Conservation (phyloP, 176 grass and related monocot species). For the Secale cereale region DNA sequence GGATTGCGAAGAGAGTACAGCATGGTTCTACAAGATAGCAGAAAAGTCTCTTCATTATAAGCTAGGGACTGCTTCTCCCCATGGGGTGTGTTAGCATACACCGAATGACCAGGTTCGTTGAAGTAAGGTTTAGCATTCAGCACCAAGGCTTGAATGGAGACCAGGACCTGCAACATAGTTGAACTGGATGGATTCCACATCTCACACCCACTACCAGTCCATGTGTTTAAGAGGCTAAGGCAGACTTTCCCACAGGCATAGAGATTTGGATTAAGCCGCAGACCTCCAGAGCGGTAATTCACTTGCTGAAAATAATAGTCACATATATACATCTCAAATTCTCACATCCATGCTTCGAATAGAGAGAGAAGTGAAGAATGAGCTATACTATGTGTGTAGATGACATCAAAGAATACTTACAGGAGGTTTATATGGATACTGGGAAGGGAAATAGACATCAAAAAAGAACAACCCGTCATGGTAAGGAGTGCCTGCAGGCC, state of each 20-base stretch:
- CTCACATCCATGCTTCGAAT: slow-evolving; percentile 4
- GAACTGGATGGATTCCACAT: slow-evolving; percentile 60
- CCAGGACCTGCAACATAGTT: slow-evolving; percentile 69
- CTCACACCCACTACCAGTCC: slow-evolving; percentile 60
- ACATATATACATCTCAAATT: slow-evolving; percentile 1
- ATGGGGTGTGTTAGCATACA: slow-evolving; percentile 32
- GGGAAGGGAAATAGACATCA: slow-evolving; percentile 67
- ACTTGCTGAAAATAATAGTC: slow-evolving; percentile 56
- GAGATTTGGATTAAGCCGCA: slow-evolving; percentile 84
- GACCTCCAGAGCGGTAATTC: slow-evolving; percentile 71
- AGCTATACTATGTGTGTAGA: slow-evolving; percentile 1
- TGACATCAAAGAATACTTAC: slow-evolving; percentile 39
- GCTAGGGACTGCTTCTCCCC: slow-evolving; percentile 54
- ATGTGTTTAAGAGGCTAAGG: slow-evolving; percentile 87
- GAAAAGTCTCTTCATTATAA: slow-evolving; percentile 67
- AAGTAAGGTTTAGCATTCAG: slow-evolving; percentile 82
- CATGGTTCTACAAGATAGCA: slow-evolving; percentile 81
- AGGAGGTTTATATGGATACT: slow-evolving; percentile 61
- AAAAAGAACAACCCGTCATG: slow-evolving; percentile 87
- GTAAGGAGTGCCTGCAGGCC: slow-evolving; percentile 82
- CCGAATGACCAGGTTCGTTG: slow-evolving; percentile 62
- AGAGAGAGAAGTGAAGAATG: slow-evolving; percentile 20
- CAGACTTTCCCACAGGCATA: slow-evolving; percentile 72
- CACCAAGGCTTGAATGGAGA: slow-evolving; percentile 80
- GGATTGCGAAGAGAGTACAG: slow-evolving; percentile 56